Evolutionary conservation across 768 basidiomycete species (phyloP).

Genomic region (Leucosporidium creatinivorum): DNA sequence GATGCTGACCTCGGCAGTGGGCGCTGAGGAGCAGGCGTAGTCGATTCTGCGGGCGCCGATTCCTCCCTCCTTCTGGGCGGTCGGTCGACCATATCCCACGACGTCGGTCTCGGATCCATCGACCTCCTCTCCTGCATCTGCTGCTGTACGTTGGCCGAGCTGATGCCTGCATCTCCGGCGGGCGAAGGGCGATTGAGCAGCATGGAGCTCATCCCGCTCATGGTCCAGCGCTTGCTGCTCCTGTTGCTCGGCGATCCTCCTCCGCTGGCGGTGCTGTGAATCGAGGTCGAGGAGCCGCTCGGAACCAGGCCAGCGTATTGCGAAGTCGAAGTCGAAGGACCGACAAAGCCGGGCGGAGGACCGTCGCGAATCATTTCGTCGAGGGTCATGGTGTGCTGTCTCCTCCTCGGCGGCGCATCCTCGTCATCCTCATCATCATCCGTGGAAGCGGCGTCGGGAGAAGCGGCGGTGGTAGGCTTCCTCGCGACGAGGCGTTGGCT

Average conservation of each 20-base stretch:
- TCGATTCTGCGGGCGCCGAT: background rate
- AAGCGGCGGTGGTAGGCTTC: too few species aligned
- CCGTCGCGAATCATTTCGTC: background rate
- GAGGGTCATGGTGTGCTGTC: background rate
- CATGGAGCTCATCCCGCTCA: slow-evolving; percentile 8
- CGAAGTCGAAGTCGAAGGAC: background rate
- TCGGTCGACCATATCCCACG: too few species aligned
- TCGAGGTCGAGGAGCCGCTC: background rate
- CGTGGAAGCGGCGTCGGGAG: too few species aligned
- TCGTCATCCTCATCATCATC: background rate
- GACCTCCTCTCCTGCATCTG: too few species aligned
- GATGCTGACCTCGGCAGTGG: background rate
- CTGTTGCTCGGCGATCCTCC: background rate
- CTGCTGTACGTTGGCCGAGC: background rate
- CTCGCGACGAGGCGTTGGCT: too few species aligned
- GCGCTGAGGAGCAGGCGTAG: background rate
- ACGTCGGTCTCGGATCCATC: too few species aligned
- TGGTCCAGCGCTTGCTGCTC: slow-evolving; percentile 19
- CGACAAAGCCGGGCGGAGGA: background rate
- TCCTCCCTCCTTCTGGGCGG: too few species aligned
- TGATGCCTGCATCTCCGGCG: background rate
- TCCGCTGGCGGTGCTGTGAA: background rate
- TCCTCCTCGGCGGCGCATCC: background rate
- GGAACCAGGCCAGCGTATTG: background rate
- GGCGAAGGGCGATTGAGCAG: background rate